phyloP scores from a whole-genome alignment of 2,329 filamentous ascomycete species.

The Tolypocladium ovalisporum region DNA sequence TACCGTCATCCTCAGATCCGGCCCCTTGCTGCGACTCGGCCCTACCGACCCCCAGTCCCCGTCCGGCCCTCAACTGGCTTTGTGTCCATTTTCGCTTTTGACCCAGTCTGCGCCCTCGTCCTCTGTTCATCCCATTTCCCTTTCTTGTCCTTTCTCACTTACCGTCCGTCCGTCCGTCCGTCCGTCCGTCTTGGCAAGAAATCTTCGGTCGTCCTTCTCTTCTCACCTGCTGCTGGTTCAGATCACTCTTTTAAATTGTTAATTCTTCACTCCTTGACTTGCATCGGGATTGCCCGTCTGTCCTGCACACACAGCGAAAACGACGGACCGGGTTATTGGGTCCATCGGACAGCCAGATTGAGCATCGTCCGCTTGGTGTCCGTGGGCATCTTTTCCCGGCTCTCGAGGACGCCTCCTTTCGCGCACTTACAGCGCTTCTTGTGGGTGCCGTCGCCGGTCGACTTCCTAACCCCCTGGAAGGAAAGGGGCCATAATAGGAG shows the following conservation, averaged over 20 bases:
- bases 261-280: not conserved
- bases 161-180: not conserved
- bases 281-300: not conserved
- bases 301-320: not conserved
- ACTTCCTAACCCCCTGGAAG: constrained; percentile 17
- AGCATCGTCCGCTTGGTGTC: not conserved
- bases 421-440: not conserved
- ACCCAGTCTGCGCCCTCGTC: not conserved
- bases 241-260: constrained; percentile 27
- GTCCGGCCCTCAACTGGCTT: not conserved
- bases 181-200: not conserved
- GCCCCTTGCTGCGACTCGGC: not conserved
- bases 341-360: not conserved
- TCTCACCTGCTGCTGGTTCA: constrained; percentile 46
- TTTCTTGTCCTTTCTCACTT: not conserved
- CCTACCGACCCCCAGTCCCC: not conserved
- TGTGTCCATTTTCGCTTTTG: not conserved
- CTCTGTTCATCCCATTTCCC: not conserved
- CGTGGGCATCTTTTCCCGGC: not conserved
- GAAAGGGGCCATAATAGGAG: not conserved
- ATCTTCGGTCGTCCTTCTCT: constrained; percentile 7
- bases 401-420: too few relatives aligned
- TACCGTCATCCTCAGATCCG: not conserved
- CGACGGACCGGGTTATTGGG: not conserved
- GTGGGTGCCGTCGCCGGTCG: constrained; percentile 40